Percentiles rank a stretch among this genome's conserved stretches.
Evolutionary conservation across 345 rosid genomes (phyloP).

Genomic region (Pistacia vera): DNA sequence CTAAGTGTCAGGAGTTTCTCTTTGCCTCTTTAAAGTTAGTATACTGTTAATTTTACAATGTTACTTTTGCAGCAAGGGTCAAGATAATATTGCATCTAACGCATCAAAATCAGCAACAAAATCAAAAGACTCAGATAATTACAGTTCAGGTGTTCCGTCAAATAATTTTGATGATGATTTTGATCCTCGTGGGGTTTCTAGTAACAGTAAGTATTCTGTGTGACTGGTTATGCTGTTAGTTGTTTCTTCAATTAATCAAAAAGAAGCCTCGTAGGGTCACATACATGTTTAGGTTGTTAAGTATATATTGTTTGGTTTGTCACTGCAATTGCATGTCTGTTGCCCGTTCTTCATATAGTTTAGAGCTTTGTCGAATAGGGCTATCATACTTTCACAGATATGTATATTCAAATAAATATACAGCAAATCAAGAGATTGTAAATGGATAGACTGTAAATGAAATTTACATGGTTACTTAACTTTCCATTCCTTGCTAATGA

Average conservation of each 20-base stretch:
- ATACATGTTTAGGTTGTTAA: background rate
- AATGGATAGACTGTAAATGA: background rate
- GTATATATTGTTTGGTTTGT: background rate
- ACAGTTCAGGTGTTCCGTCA: constrained; percentile 44
- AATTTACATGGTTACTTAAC: background rate
- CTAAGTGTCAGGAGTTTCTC: background rate
- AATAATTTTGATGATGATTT: constrained; percentile 63
- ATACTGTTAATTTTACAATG: constrained; percentile 7
- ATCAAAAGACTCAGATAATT: constrained; percentile 38
- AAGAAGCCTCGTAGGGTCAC: background rate
- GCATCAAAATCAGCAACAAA: constrained; percentile 50
- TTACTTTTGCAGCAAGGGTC: constrained; percentile 61
- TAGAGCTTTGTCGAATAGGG: background rate
- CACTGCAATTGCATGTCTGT: background rate
- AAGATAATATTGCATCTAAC: constrained; percentile 40
- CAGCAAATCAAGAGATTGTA: background rate
- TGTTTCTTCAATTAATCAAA: constrained; percentile 5
- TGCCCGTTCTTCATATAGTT: background rate
- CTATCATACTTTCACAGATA: background rate
- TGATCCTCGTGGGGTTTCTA: constrained; percentile 89
- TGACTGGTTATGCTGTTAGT: background rate
- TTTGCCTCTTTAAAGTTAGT: constrained; percentile 3
- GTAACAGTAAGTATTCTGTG: constrained; percentile 58
- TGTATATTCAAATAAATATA: background rate
- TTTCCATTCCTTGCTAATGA: constrained; percentile 4